Evolutionary conservation across 176 grass and related monocot species (phyloP).

Genomic region (Oryza glumipatula): DNA sequence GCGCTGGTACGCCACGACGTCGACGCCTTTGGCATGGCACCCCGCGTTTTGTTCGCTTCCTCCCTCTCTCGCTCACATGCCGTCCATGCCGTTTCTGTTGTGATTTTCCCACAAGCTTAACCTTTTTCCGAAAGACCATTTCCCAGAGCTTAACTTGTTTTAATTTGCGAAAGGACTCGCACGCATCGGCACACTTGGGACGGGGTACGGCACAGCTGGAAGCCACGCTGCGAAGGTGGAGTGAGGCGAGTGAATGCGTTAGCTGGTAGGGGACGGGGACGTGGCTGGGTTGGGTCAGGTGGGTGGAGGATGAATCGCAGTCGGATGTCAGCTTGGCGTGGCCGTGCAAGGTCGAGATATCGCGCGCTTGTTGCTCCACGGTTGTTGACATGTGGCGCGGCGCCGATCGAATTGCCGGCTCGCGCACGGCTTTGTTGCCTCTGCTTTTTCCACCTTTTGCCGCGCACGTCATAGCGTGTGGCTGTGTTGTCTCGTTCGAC

Average conservation of each 20-base stretch:
- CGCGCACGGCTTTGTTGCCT: not conserved
- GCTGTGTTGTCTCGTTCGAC: not conserved
- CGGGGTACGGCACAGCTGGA: not conserved
- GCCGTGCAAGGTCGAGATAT: not conserved
- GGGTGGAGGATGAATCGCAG: not conserved
- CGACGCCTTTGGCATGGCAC: not conserved
- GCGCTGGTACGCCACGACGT: not conserved
- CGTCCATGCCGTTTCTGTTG: not conserved
- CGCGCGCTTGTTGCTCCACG: not conserved
- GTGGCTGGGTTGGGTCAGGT: not conserved
- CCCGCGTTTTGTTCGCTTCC: not conserved
- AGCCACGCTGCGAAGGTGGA: not conserved
- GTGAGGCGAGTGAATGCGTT: not conserved
- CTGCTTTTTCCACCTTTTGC: not conserved
- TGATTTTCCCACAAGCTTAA: not conserved
- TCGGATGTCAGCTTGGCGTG: not conserved
- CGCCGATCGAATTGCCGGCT: not conserved
- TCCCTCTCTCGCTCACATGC: not conserved
- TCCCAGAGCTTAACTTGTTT: not conserved
- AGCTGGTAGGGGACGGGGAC: not conserved
- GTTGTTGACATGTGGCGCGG: not conserved
- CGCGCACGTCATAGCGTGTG: not conserved
- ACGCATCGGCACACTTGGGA: not conserved
- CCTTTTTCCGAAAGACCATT: not conserved
- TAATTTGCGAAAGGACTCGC: not conserved